Base-by-base conservation (phyloP, 176 grass and related monocot genomes). In the Metroxylon sagu region DNA sequence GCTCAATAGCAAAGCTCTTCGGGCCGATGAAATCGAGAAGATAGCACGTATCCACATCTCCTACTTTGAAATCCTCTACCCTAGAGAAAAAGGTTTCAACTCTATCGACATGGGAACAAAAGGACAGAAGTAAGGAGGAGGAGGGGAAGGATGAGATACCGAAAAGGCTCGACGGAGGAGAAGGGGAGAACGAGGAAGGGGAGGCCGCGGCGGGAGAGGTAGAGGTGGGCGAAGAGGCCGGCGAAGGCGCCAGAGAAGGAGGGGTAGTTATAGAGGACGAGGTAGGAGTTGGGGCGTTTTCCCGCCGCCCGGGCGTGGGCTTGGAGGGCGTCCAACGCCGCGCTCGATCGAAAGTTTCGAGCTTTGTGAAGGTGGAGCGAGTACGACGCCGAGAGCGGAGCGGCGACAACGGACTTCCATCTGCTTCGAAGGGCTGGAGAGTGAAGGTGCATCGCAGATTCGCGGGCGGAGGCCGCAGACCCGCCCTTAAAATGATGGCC, bases 251-350 rank as follows among this genome's bases (percentile, higher is more conserved):
- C 84, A 43, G 78, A 75, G 29, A 97, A 91, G 65, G 87, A 88
- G 19, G 87, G 92, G 69, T 85, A 97, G 87, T 91, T 88, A 76
- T 97, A 97, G 3, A 91, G 79, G 19, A 62, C 92, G 67, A 97
- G 77, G 77, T 77, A 62, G 48, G 71, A 63, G 16, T 26, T 55
- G 6, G 56, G 30, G 61, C 48, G 0, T 16, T 49, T 16, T 15
- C 28, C 12, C 19, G 52, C 57, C 27, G 55, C 10, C 4, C 18
- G 26, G 0, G 61, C 61, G 72, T 74, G 79, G 6, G 78, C 31
- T 62, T 52, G 51, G 59, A 88, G 68, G 66, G 75, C 81, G 25
- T 91, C 75, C 62, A 97, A 63, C 15, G 87, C 67, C 6, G 72
- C 78, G 17, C 71, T 68, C 26, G 92, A 97, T 17, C 84, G 78